These are phyloP conservation scores for Termitomyces titanicus DNA, from an alignment of 768 basidiomycete species.

Conservation along the genomic window DNA sequence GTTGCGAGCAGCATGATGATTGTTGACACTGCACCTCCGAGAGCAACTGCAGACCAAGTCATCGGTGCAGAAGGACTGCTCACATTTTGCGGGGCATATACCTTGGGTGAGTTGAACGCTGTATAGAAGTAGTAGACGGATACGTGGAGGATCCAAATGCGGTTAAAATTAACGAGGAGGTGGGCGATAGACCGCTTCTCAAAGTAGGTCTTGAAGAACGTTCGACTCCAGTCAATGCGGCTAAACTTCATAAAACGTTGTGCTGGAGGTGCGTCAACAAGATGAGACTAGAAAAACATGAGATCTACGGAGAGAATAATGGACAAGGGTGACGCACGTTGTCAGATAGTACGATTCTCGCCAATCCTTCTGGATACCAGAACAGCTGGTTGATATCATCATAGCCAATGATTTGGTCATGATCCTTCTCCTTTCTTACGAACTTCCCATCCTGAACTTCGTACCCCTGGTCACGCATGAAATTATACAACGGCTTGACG, in stretches of 20 bases:
- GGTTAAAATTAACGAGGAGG: slow-evolving; percentile 98
- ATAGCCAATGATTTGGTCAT: slow-evolving; percentile 96
- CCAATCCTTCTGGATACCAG: slow-evolving; percentile 99
- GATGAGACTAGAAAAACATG: slow-evolving; percentile 59
- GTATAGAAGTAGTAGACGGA: slow-evolving; percentile 96
- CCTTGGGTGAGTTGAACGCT: slow-evolving; percentile 91
- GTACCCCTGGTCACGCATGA: slow-evolving; percentile 97
- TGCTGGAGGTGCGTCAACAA: slow-evolving; percentile 87
- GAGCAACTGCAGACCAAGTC: slow-evolving; percentile 92
- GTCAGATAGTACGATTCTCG: slow-evolving; percentile 85
- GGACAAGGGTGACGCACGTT: slow-evolving; percentile 51
- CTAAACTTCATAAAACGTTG: slow-evolving; percentile 93
- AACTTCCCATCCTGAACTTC: slow-evolving; percentile 95
- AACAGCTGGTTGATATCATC: slow-evolving; percentile 99
- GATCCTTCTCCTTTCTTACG: slow-evolving; percentile 90
- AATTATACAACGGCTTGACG: slow-evolving; percentile 92
- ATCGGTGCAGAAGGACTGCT: slow-evolving; percentile 76
- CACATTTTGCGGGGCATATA: slow-evolving; percentile 75
- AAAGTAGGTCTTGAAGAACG: slow-evolving; percentile 98
- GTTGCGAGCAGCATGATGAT: slow-evolving; percentile 93
- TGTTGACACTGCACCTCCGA: slow-evolving; percentile 95
- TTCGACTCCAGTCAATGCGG: slow-evolving; percentile 88
- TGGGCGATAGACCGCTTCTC: slow-evolving; percentile 94
- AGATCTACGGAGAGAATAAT: background rate
- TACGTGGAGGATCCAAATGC: slow-evolving; percentile 96